Evolutionary conservation across 2,329 filamentous ascomycete genomes (phyloP).

Genomic region (Xylariaceae sp.): DNA sequence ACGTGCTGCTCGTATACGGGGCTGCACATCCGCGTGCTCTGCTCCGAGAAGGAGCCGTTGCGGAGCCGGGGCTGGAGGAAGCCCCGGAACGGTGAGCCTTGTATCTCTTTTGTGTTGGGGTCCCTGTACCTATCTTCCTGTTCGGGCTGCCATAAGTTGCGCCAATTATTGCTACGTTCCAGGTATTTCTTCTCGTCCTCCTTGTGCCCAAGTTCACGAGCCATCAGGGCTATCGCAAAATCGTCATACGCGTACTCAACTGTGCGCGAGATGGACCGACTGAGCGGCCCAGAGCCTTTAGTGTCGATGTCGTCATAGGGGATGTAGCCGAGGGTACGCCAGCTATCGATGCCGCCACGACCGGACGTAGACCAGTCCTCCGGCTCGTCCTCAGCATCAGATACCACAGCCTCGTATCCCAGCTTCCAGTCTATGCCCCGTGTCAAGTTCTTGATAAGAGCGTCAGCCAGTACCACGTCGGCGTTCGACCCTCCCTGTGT

Average conservation of each 20-base stretch:
- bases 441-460: slow-evolving; percentile 63
- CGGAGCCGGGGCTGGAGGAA: slow-evolving; percentile 64
- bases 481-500: slow-evolving; percentile 74
- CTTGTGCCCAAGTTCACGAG: slow-evolving; percentile 48
- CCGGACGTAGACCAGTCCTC: slow-evolving; percentile 63
- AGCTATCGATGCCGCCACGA: slow-evolving; percentile 64
- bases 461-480: slow-evolving; percentile 65
- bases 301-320: slow-evolving; percentile 62
- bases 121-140: slow-evolving; percentile 32
- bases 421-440: slow-evolving; percentile 61
- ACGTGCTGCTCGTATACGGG: slow-evolving; percentile 43
- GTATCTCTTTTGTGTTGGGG: slow-evolving; percentile 13
- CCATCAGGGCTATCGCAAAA: slow-evolving; percentile 62
- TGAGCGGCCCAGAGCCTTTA: slow-evolving; percentile 58
- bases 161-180: slow-evolving; percentile 60
- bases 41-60: slow-evolving; percentile 62
- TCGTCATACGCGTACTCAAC: slow-evolving; percentile 80
- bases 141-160: slow-evolving; percentile 54
- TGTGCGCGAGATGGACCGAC: slow-evolving; percentile 65
- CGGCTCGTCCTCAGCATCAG: slow-evolving; percentile 65
- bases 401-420: slow-evolving; percentile 66
- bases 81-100: slow-evolving; percentile 51
- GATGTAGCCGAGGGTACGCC: slow-evolving; percentile 67
- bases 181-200: slow-evolving; percentile 57
- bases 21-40: slow-evolving; percentile 60